Base-by-base conservation (phyloP, 805 yeast genomes). In the Tetrapisispora namnaoensis region DNA sequence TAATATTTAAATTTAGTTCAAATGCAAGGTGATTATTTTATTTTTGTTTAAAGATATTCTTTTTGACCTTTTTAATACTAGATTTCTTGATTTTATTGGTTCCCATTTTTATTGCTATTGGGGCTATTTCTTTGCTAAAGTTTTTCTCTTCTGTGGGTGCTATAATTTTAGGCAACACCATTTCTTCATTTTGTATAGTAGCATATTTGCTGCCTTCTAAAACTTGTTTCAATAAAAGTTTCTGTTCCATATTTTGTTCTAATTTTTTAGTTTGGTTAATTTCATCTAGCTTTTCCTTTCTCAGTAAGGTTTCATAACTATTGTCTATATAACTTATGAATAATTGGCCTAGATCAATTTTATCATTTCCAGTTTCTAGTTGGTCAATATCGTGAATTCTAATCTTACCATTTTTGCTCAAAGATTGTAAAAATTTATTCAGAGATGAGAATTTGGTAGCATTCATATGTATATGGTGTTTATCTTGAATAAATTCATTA, bases 401-500 rank as follows among this genome's bases (percentile, higher is more conserved):
- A 24, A 87, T 77, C 3, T 75, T 61, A 0, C 86, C 86, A 18
- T 71, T 68, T 13, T 71, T 68, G 1, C 80, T 82, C 53, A 90
- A 66, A 54, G 78, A 69, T 50, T 77, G 74, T 20, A 87, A 73
- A 60, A 91, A 87, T 38, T 78, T 75, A 0, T 88, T 76, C 43
- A 93, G 66, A 1, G 84, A 76, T 3, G 74, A 64, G 87, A 95
- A 93, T 50, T 73, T 73, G 0, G 99, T 93, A 1, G 97, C 81
- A 57, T 88, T 89, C 83, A 93, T 79, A 65, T 91, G 99, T 11
- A 89, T 70, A 65, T 93, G 98, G 49, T 86, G 79, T 58, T 79
- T 79, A 62, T 91, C 86, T 51, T 77, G 75, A 49, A 93, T 91
- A 60, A 83, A 83, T 61, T 90, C 96, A 60, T 90, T 95, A 69